Base-by-base conservation (phyloP, 495 filamentous ascomycete genomes). In the Haplographium delicatum region DNA sequence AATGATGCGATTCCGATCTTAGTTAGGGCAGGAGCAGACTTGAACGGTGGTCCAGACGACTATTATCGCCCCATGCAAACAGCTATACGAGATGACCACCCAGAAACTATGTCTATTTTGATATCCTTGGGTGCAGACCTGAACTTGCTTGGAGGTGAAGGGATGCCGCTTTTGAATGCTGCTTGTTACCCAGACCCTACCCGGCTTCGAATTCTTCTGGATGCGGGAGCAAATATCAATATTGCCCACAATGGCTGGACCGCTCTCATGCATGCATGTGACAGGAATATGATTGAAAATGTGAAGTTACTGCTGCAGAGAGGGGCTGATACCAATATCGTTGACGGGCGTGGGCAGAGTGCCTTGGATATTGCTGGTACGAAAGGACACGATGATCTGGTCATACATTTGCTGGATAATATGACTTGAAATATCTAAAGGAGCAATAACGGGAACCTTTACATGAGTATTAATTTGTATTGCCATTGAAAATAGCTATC, bases 31-130 rank as follows among this genome's bases (percentile, higher is more conserved):
- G 73, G 73, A 20, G 69, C 75, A 11, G 19, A 44, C 16, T 25
- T 25, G 3, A 79, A 79, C 54, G 75, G 73, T 18, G 74, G 75
- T 13, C 74, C 6, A 5, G 10, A 38, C 11, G 34, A 16, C 7
- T n/a, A 78, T 22, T 79, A 78, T 62, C 74, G 72, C 11, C 74
- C 75, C 2, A 62, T 80, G 13, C 78, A 74, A 1, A 79, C 76
- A 3, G 72, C 75, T 3, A 70, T 79, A 47, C 71, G 76, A 8
- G 76, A 80, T 51, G 62, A 70, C 24, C 67, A 68, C 44, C 67
- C 65, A 47, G 67, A 69, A 11, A 78, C 79, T 46, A 67, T 75
- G 6, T 58, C 55, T 5, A 79, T 63, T 61, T 64, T 80, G 5
- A 64, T 80, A 23, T 63, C 34, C 1, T 1, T 9, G 3, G 45